phyloP scores from a whole-genome alignment of 305 asterid genomes.

The Solanum hybrid region DNA sequence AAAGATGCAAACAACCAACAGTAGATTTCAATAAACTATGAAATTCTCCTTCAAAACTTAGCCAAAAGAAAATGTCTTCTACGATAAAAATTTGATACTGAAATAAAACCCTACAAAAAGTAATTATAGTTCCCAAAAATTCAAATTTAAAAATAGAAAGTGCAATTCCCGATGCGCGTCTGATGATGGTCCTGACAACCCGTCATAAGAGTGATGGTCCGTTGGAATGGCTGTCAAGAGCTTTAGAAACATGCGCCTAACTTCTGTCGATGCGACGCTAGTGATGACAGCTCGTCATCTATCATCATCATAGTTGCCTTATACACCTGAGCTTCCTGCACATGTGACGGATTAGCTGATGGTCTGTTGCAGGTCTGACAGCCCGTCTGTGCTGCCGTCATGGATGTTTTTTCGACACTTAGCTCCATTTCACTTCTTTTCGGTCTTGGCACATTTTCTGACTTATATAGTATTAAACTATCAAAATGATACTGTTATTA shows the following conservation, averaged over 20 bases:
- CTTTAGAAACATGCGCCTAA: neutral
- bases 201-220: neutral
- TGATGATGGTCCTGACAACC: neutral
- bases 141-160: too few relatives aligned
- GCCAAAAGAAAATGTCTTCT: neutral
- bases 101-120: neutral
- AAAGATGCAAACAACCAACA: neutral
- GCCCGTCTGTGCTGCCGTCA: neutral
- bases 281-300: neutral
- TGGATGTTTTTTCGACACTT: neutral
- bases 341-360: neutral
- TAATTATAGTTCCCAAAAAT: neutral
- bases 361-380: neutral
- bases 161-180: too few relatives aligned
- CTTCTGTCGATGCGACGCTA: neutral
- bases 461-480: neutral
- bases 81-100: neutral
- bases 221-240: neutral
- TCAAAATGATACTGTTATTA: neutral
- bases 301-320: neutral
- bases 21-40: neutral
- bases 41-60: neutral
- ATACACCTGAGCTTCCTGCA: neutral
- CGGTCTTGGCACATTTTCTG: neutral
- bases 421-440: neutral